A percentile compares a stretch with the other conserved stretches of the same genome.
Conservation (phyloP, 2,329 filamentous ascomycete species). For the Pseudogymnoascus sp. region DNA sequence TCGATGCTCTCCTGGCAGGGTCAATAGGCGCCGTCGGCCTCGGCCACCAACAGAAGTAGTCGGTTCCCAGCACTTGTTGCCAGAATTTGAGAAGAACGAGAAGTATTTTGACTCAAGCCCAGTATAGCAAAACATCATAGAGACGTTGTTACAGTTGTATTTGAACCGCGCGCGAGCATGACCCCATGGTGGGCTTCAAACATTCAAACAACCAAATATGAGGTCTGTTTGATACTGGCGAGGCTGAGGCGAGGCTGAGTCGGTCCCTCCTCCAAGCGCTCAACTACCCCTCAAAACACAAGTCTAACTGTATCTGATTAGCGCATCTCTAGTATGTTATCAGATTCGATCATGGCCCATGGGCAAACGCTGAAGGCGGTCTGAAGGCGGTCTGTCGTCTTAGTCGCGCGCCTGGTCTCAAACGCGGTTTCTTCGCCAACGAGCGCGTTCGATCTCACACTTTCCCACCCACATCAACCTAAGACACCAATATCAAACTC, state of each 20-base stretch:
- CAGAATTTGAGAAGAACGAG: background rate
- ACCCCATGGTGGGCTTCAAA: background rate
- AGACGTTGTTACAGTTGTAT: background rate
- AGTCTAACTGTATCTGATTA: background rate
- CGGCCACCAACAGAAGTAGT: background rate
- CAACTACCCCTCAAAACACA: background rate
- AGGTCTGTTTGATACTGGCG: background rate
- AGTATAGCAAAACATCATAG: background rate
- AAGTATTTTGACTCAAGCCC: background rate
- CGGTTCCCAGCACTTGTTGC: background rate
- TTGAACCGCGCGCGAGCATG: background rate
- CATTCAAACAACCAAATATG: background rate
- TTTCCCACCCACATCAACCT: slow-evolving; percentile 14
- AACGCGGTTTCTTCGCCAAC: slow-evolving; percentile 12
- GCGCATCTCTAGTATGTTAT: background rate
- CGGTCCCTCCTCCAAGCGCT: background rate
- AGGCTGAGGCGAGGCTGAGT: slow-evolving; percentile 5
- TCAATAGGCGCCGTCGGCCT: background rate
- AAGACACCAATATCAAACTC: slow-evolving; percentile 17
- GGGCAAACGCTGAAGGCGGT: slow-evolving; percentile 1
- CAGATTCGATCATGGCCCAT: slow-evolving; percentile 3
- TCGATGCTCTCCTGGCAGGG: background rate
- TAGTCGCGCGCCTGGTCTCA: slow-evolving; percentile 8
- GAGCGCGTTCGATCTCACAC: slow-evolving; percentile 10
- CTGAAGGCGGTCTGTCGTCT: background rate